Evolutionary conservation across 176 grass and related monocot genomes (phyloP).

Genomic region (Eragrostis curvula): DNA sequence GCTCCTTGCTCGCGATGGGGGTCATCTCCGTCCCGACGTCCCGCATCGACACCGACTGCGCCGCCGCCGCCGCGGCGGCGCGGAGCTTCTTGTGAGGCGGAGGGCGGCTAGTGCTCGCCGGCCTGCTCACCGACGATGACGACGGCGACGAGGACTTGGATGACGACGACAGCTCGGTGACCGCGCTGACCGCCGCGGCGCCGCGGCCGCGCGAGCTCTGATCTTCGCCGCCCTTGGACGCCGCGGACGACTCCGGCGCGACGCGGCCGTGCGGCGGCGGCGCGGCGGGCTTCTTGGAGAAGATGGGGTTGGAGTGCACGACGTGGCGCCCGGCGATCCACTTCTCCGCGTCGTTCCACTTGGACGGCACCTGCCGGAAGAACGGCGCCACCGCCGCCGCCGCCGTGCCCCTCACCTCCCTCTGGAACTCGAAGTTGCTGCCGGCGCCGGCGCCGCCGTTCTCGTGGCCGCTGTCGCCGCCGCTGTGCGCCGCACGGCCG

Average conservation of each 20-base stretch:
- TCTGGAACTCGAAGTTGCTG: constrained; percentile 75
- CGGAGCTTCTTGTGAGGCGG: constrained; percentile 45
- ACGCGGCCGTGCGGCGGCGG: constrained; percentile 8
- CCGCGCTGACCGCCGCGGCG: not conserved
- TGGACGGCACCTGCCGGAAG: constrained; percentile 77
- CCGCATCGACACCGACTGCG: constrained; percentile 70
- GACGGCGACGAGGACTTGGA: constrained; percentile 31
- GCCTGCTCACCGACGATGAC: constrained; percentile 38
- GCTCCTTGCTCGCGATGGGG: constrained; percentile 83
- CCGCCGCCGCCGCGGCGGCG: not conserved
- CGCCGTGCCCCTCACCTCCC: constrained; percentile 41
- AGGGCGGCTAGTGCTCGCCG: not conserved
- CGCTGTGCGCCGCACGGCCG: not conserved
- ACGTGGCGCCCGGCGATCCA: constrained; percentile 84
- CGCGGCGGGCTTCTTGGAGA: constrained; percentile 53
- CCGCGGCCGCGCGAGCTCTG: not conserved
- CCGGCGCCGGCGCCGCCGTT: not conserved
- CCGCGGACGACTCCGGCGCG: constrained; percentile 42
- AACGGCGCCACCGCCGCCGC: constrained; percentile 37
- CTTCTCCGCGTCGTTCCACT: constrained; percentile 99
- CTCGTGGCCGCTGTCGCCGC: constrained; percentile 50
- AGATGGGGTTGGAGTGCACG: constrained; percentile 78
- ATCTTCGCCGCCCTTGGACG: not conserved
- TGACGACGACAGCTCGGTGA: constrained; percentile 31
- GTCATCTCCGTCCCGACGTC: constrained; percentile 98